Evolutionary conservation across 192 early-diverging fungal species (phyloP).

Genomic region (Entomortierella chlamydospora): DNA sequence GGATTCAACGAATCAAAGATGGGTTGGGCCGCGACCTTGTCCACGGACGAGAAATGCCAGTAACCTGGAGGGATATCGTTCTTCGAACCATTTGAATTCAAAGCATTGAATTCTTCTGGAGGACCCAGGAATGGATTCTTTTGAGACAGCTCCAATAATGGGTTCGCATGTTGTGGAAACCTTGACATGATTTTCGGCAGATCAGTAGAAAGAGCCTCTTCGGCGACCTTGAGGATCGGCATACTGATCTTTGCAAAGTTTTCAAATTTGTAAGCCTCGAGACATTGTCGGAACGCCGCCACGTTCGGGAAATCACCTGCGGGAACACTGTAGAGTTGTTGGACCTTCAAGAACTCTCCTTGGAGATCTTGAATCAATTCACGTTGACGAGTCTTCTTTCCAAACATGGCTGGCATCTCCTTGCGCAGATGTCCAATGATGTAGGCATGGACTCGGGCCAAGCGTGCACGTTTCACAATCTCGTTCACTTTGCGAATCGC

Average conservation of each 20-base stretch:
- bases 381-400: conserved; percentile 80
- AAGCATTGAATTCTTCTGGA: conserved; percentile 19
- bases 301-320: conserved; percentile 91
- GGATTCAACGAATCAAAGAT: conserved; percentile 67
- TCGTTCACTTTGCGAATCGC: conserved; percentile 90
- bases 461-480: conserved; percentile 86
- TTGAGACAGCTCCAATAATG: conserved; percentile 68
- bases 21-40: conserved; percentile 57
- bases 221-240: conserved; percentile 71
- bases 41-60: conserved; percentile 66
- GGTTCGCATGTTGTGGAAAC: conserved; percentile 73
- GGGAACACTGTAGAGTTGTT: conserved; percentile 77
- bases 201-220: conserved; percentile 81
- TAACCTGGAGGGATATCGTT: conserved; percentile 59
- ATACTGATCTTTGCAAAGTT: conserved; percentile 83
- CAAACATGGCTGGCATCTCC: conserved; percentile 88
- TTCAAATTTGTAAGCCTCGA: conserved; percentile 81
- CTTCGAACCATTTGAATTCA: conserved; percentile 7
- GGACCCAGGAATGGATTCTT: conserved; percentile 66
- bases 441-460: conserved; percentile 85
- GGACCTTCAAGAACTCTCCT: conserved; percentile 82
- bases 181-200: conserved; percentile 82
- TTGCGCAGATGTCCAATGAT: conserved; percentile 86
- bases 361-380: conserved; percentile 75
- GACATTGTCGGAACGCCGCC: conserved; percentile 73